phyloP scores from a whole-genome alignment of 208 protist genomes.

The Leishmania guyanensis region DNA sequence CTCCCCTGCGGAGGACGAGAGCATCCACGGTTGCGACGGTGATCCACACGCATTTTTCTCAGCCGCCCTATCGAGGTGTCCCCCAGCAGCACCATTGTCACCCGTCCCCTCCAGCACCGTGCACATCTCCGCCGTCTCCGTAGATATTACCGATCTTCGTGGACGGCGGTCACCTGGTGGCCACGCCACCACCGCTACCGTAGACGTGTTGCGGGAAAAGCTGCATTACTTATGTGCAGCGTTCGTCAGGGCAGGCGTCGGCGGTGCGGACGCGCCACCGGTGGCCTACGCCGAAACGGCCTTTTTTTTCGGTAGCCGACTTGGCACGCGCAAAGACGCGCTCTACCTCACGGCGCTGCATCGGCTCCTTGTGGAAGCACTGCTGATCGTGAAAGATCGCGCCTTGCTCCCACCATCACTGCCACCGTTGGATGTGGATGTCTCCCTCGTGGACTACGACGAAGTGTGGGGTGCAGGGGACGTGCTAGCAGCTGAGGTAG shows the following conservation, averaged over 20 bases:
- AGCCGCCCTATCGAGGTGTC: not conserved
- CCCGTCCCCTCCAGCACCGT: not conserved
- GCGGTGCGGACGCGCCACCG: not conserved
- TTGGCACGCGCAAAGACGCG: constrained; percentile 18
- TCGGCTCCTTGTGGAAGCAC: constrained; percentile 8
- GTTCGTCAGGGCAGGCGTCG: not conserved
- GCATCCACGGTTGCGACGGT: not conserved
- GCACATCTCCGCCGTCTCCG: not conserved
- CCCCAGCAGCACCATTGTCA: not conserved
- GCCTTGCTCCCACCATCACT: not conserved
- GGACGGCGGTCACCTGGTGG: not conserved
- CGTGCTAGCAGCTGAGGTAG: constrained; percentile 31
- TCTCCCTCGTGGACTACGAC: constrained; percentile 54
- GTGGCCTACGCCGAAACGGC: not conserved
- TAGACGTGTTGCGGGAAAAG: not conserved
- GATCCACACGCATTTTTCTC: not conserved
- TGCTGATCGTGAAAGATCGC: not conserved
- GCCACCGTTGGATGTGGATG: constrained; percentile 5
- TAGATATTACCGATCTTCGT: constrained; percentile 1
- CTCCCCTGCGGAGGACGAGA: not conserved
- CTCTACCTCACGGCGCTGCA: constrained; percentile 14
- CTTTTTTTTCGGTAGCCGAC: constrained; percentile 12
- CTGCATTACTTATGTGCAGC: not conserved
- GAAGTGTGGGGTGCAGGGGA: constrained; percentile 46
- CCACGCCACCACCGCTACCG: not conserved